A percentile compares a stretch with the other conserved stretches of the same genome.
These are phyloP conservation scores for Fusarium sulawesiense DNA, from an alignment of 2,329 filamentous ascomycete genomes.

Conservation along the genomic window DNA sequence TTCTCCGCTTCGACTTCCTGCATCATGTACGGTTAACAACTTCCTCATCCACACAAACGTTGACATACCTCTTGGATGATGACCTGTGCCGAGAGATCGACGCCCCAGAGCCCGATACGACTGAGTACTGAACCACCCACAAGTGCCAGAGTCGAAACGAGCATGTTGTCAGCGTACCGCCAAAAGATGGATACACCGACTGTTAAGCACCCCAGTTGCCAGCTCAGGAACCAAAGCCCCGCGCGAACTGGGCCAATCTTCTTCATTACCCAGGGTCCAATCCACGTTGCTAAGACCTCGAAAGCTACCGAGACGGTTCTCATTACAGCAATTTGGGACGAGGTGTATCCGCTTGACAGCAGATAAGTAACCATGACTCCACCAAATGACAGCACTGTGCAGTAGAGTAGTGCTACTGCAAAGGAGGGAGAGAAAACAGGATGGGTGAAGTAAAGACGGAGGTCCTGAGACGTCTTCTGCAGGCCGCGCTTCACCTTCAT, in stretches of 20 bases:
- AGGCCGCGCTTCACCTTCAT: slow-evolving; percentile 6
- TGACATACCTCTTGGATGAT: slow-evolving; percentile 68
- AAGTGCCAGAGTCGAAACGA: slow-evolving; percentile 60
- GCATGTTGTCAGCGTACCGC: slow-evolving; percentile 35
- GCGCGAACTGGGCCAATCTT: slow-evolving; percentile 69
- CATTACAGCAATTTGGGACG: slow-evolving; percentile 63
- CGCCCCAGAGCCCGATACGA: slow-evolving; percentile 70
- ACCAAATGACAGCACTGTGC: slow-evolving; percentile 69
- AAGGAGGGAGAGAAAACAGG: slow-evolving; percentile 70
- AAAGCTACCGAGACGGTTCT: slow-evolving; percentile 64
- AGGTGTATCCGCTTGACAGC: slow-evolving; percentile 63
- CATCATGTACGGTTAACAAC: slow-evolving; percentile 4
- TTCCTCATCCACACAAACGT: background rate
- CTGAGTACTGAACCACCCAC: slow-evolving; percentile 65
- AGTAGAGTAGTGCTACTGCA: slow-evolving; percentile 68
- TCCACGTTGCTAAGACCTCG: slow-evolving; percentile 71
- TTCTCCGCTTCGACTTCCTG: slow-evolving; percentile 65
- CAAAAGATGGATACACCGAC: slow-evolving; percentile 59
- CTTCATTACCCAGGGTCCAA: slow-evolving; percentile 66
- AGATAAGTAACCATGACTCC: slow-evolving; percentile 75
- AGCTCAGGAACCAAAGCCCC: slow-evolving; percentile 77
- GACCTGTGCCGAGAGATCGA: slow-evolving; percentile 69
- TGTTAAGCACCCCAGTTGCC: slow-evolving; percentile 70
- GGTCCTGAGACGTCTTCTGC: slow-evolving; percentile 29
- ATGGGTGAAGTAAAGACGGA: slow-evolving; percentile 62